Percentiles rank a stretch among this genome's conserved stretches.
These are phyloP conservation scores for Quercus robur DNA, from an alignment of 306 rosid species.

Conservation along the genomic window DNA sequence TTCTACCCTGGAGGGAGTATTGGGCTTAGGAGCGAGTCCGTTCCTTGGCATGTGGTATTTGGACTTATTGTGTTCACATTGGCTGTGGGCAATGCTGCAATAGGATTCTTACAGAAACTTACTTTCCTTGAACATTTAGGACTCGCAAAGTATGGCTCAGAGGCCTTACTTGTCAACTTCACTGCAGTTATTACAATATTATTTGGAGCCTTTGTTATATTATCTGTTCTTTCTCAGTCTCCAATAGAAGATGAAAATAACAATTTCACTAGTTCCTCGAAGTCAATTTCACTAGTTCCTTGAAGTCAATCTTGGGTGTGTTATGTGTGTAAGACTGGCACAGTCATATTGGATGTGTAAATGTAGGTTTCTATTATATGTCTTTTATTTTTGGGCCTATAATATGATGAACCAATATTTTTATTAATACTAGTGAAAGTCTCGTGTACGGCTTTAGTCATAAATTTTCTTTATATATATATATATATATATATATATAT, in stretches of 20 bases:
- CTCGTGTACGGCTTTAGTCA: no score
- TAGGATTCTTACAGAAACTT: slow-evolving; percentile 81
- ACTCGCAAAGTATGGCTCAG: slow-evolving; percentile 61
- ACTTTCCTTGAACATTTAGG: slow-evolving; percentile 75
- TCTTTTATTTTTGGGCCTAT: no score
- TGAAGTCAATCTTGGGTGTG: no score
- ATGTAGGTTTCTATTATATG: no score
- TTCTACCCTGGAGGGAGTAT: slow-evolving; percentile 69
- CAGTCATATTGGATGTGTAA: no score
- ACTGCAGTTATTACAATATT: slow-evolving; percentile 58
- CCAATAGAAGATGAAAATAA: slow-evolving; percentile 25
- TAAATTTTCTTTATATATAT: no score
- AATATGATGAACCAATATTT: no score
- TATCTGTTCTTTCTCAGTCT: slow-evolving; percentile 47
- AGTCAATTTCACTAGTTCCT: no score
- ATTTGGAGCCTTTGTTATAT: slow-evolving; percentile 60
- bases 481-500: no score
- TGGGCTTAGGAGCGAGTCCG: slow-evolving; percentile 33
- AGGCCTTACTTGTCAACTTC: slow-evolving; percentile 90
- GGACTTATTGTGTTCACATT: slow-evolving; percentile 59
- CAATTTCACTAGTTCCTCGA: no score
- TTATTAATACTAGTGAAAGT: no score
- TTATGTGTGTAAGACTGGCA: no score
- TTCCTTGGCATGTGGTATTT: slow-evolving; percentile 74
- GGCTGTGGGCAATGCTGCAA: slow-evolving; percentile 57